Base-by-base conservation (phyloP, 495 filamentous ascomycete genomes). In the Aspergillus nidulans region DNA sequence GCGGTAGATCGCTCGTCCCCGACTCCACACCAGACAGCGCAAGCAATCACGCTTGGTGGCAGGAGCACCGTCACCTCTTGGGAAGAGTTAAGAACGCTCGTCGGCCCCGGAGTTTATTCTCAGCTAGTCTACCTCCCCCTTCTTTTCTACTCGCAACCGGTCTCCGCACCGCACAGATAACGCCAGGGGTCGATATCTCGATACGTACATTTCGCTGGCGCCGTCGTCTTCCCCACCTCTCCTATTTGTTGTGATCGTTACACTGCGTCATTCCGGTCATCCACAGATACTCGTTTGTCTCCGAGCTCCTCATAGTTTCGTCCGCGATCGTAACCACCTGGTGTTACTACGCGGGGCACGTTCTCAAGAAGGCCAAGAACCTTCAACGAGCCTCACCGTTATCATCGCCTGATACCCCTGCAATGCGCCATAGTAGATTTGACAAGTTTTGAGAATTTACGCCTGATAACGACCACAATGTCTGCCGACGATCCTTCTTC, bases 401-500 rank as follows among this genome's bases (percentile, higher is more conserved):
- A 55, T 30, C 9, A 39, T 54, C 40, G 20, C 48, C 49, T 32
- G 18, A 24, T n/a, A 30, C 36, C 13, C 26, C 46, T 61, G 62
- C 58, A 34, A 64, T 61, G 58, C 56, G 57, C 40, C 45, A 59
- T 56, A 55, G 56, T 43, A 46, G n/a, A 16, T 16, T 24, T 19
- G 15, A 40, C 6, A 60, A 38, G 23, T 46, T 53, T 38, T 42
- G 45, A 57, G 13, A 58, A 43, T 48, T 38, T 41, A 40, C 43
- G 40, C 38, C 49, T 56, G 25, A 55, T 52, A 48, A n/a, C 60
- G 55, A 62, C n/a, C 13, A 18, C 36, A 45, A 77, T 77, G 74
- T 66, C 74, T 59, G 59, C 67, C 25, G 66, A 74, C 56, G 72
- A 75, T 60, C 67, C 70, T 7, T 72, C 75, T 36, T 54, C 70